Evolutionary conservation across 352 stramenopile genomes (phyloP).

Genomic region (Aphanomyces euteiches): DNA sequence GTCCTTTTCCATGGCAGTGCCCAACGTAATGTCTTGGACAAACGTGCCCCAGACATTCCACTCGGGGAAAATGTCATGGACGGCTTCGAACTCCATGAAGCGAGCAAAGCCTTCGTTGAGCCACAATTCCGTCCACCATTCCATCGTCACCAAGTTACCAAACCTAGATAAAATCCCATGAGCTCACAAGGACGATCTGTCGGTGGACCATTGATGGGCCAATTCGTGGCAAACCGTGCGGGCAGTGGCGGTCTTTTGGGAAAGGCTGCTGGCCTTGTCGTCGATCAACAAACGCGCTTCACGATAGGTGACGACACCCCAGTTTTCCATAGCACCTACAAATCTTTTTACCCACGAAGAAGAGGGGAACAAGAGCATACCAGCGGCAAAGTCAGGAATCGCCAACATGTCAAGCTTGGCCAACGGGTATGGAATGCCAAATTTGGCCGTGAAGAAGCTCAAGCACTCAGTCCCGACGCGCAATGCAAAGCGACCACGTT

Average conservation of each 20-base stretch:
- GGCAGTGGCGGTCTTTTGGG: slow-evolving; percentile 77
- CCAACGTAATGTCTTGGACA: slow-evolving; percentile 73
- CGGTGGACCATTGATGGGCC: slow-evolving; percentile 88
- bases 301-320: slow-evolving; percentile 96
- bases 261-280: slow-evolving; percentile 58
- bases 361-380: slow-evolving; percentile 32
- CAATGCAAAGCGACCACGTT: slow-evolving; percentile 90
- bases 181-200: slow-evolving; percentile 31
- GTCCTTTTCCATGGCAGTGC: slow-evolving; percentile 90
- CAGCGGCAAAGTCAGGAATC: slow-evolving; percentile 95
- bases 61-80: slow-evolving; percentile 91
- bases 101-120: slow-evolving; percentile 98
- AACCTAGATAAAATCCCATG: slow-evolving; percentile 50
- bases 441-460: slow-evolving; percentile 68
- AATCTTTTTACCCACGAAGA: neutral
- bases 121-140: slow-evolving; percentile 95
- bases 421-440: slow-evolving; percentile 90
- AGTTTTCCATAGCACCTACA: slow-evolving; percentile 91
- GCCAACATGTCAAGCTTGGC: slow-evolving; percentile 98
- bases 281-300: slow-evolving; percentile 91
- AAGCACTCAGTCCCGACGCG: slow-evolving; percentile 57
- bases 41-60: slow-evolving; percentile 97
- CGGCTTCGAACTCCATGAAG: slow-evolving; percentile 95
- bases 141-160: slow-evolving; percentile 98
- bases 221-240: slow-evolving; percentile 97